Base-by-base conservation (phyloP, 495 filamentous ascomycete genomes). In the Neurospora sp. region DNA sequence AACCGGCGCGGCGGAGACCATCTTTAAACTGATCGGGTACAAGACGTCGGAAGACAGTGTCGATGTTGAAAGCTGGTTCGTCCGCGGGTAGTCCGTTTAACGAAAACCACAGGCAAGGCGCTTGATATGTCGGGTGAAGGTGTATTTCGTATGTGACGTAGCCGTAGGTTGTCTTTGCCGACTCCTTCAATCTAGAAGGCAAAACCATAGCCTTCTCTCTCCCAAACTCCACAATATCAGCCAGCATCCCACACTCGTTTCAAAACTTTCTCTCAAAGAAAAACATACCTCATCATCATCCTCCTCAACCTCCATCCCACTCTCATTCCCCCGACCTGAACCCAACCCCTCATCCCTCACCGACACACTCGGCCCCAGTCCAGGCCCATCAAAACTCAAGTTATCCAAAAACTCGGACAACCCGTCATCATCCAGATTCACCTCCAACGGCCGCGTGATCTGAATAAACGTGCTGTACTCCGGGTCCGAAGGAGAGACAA, bases 41-140 rank as follows among this genome's bases (percentile, higher is more conserved):
- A 48, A 94, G 84, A 66, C 85, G 83, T 48, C 87, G 82, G 80
- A 93, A 94, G 71, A 94, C 87, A 16, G 86, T 84, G 72, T 94
- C 90, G 78, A 94, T 76, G 74, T 84, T 78, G 72, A 86, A 79
- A 6, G 83, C 74, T 40, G 77, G 72, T 70, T 86, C 84, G 61
- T 77, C 80, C 42, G 76, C 75, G 1, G 84, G 84, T 35, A 86
- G 74, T 59, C 84, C 82, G 71, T 83, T 82, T 73, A 89, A 76
- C 69, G 79, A 83, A 77, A 90, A 86, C 84, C 88, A 90, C 16
- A 91, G 82, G 46, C 88, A 88, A 73, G 85, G 90, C 75, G 83
- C 87, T 48, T 76, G 84, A 81, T 89, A 90, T 72, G 81, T 87
- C 69, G 83, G 89, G 74, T 87, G 88, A 41, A 88, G 82, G 69